Base-by-base conservation (phyloP, 73 alveolate species). In the Effrenium voratum region DNA sequence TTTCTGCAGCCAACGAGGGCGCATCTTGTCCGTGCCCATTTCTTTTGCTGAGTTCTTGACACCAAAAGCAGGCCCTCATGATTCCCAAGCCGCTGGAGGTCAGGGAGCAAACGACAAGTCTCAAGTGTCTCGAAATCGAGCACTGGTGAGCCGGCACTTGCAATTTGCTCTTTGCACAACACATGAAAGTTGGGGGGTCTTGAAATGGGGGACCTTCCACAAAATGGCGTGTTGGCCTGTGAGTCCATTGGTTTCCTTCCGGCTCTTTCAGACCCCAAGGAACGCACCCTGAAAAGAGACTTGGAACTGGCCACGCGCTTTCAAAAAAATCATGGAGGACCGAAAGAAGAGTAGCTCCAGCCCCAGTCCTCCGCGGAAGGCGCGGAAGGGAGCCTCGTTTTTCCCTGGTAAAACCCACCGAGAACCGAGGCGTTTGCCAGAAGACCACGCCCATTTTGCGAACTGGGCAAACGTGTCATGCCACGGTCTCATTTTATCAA, bases 351-450 rank as follows among this genome's bases (percentile, higher is more conserved):
- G 50, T 36, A 81, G 91, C 41, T 81, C 91, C 73, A 81, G 91
- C 32, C 91, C 73, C 47, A 81, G 91, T 47, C 73, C 91, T 40
- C 49, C 16, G 13, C 91, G 91, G 68, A 81, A 81, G 91, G 91
- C 49, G 73, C 91, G 43, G 63, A 22, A 22, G 8, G 63, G 63
- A 19, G 19, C 63, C 8, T 8, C 19, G 63, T 52, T 19, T 8
- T 19, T 52, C 26, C 8, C 19, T 52, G 8, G 26, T 19, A 52
- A 12, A 19, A 8, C 26, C 26, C 63, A 8, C 26, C 26, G 63
- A 19, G 19, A 12, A 12, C 40, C 77, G 26, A 8, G 26, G 5
- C 30, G 79, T 63, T 8, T 63, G 79, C 2, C 41, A 66, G 44
- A 66, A 66, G n/a, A 40, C 4, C 82, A 72, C 82, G 49, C 41